Conservation (phyloP, 768 basidiomycete species). For the Phlebiopsis flavidoalba region DNA sequence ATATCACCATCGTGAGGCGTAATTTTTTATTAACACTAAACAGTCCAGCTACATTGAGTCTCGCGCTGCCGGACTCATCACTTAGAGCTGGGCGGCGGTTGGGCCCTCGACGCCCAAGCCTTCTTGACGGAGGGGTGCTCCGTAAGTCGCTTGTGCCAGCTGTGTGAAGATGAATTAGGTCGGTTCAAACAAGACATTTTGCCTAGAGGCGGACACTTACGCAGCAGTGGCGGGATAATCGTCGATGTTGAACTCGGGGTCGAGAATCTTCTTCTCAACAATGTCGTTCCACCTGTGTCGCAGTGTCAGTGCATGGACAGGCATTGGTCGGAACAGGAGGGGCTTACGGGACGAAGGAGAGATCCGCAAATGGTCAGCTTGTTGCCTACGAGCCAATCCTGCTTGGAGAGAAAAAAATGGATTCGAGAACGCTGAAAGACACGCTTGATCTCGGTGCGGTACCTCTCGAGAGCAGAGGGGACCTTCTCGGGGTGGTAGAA, state of each 20-base stretch:
- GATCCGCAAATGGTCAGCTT: slow-evolving; percentile 16
- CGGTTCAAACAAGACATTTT: background rate
- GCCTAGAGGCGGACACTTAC: background rate
- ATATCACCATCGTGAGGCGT: too few relatives aligned
- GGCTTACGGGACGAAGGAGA: slow-evolving; percentile 15
- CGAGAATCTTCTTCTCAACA: slow-evolving; percentile 4
- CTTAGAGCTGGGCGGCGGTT: background rate
- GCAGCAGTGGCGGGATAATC: background rate
- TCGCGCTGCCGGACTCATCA: too few relatives aligned
- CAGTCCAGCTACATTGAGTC: too few relatives aligned
- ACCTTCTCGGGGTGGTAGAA: slow-evolving; percentile 18
- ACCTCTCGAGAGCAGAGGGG: slow-evolving; percentile 17
- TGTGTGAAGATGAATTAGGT: background rate
- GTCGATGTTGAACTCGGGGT: background rate
- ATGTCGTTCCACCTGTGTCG: slow-evolving; percentile 15
- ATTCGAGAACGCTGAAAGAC: slow-evolving; percentile 18
- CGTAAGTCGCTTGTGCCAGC: background rate
- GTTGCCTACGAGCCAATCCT: slow-evolving; percentile 16
- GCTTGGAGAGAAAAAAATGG: slow-evolving; percentile 17
- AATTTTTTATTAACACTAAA: too few relatives aligned
- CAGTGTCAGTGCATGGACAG: background rate
- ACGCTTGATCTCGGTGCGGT: slow-evolving; percentile 17
- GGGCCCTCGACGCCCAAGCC: background rate
- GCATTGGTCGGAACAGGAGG: background rate
- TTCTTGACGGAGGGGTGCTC: background rate